phyloP scores from a whole-genome alignment of 495 filamentous ascomycete species.

The Talaromyces stipitatus region DNA sequence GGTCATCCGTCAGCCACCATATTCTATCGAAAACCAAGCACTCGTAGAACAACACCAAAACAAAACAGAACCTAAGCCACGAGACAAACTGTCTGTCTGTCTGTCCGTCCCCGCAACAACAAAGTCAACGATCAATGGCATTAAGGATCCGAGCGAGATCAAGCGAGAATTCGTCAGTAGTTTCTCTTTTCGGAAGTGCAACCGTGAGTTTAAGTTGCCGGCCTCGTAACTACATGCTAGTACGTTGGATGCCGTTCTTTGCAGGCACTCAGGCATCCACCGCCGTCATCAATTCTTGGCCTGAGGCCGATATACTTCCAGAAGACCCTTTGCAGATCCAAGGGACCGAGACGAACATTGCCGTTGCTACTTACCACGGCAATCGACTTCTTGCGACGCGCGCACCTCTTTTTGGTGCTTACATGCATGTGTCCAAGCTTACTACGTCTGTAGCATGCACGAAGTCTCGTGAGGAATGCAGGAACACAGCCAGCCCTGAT shows the following conservation, averaged over 20 bases:
- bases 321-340: too few relatives aligned
- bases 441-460: background rate
- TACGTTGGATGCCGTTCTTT: background rate
- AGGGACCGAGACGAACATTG: too few relatives aligned
- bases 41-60: background rate
- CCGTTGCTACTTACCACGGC: too few relatives aligned
- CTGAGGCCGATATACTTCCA: constrained; percentile 1
- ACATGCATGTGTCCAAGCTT: background rate
- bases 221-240: too few relatives aligned
- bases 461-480: background rate
- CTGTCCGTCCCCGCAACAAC: background rate
- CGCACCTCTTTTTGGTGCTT: background rate
- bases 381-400: too few relatives aligned
- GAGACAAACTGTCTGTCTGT: background rate
- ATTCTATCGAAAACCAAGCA: background rate
- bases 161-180: background rate
- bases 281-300: background rate
- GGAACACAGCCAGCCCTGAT: background rate
- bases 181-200: background rate
- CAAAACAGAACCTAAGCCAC: background rate
- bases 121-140: background rate
- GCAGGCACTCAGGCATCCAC: background rate
- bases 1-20: background rate
- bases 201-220: too few relatives aligned
- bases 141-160: background rate